These are phyloP conservation scores for Cyclospora cayetanensis DNA, from an alignment of 169 alveolate species.

Conservation along the genomic window DNA sequence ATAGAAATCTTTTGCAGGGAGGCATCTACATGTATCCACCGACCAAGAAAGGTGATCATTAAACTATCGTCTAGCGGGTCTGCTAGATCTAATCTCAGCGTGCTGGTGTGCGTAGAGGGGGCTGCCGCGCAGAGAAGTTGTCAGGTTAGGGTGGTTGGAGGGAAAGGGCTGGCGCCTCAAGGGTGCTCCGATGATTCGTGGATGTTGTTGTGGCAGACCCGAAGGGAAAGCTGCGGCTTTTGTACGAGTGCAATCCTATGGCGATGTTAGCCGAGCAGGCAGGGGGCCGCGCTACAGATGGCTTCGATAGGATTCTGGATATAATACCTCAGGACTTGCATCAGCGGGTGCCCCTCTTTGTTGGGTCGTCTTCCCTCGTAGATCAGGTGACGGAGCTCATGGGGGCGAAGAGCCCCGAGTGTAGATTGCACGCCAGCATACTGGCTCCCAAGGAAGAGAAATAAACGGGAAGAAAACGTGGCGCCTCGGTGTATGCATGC, in stretches of 20 bases:
- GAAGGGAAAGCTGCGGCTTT: conserved; percentile 83
- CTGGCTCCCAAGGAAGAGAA: background rate
- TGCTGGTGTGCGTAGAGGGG: background rate
- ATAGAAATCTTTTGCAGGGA: conserved; percentile 81
- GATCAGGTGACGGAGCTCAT: conserved; percentile 41
- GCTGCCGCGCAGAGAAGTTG: background rate
- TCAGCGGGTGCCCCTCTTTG: conserved; percentile 75
- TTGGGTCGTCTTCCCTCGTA: conserved; percentile 58
- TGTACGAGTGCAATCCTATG: conserved; percentile 87
- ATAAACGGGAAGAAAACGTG: too few relatives aligned
- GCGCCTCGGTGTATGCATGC: too few relatives aligned
- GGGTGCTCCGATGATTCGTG: too few relatives aligned
- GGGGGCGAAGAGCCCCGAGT: conserved; percentile 57
- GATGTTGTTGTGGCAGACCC: conserved; percentile 53
- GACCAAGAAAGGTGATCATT: conserved; percentile 73
- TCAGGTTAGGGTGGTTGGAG: too few relatives aligned
- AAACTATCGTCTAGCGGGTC: background rate
- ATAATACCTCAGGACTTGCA: conserved; percentile 77
- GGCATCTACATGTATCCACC: conserved; percentile 83
- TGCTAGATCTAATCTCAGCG: background rate
- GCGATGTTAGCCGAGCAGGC: conserved; percentile 82
- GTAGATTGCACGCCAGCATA: conserved; percentile 24
- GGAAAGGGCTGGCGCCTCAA: too few relatives aligned
- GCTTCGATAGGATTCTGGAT: conserved; percentile 78
- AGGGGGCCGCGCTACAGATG: conserved; percentile 87